phyloP scores from a whole-genome alignment of 768 basidiomycete genomes.

The Lactifluus volemus region DNA sequence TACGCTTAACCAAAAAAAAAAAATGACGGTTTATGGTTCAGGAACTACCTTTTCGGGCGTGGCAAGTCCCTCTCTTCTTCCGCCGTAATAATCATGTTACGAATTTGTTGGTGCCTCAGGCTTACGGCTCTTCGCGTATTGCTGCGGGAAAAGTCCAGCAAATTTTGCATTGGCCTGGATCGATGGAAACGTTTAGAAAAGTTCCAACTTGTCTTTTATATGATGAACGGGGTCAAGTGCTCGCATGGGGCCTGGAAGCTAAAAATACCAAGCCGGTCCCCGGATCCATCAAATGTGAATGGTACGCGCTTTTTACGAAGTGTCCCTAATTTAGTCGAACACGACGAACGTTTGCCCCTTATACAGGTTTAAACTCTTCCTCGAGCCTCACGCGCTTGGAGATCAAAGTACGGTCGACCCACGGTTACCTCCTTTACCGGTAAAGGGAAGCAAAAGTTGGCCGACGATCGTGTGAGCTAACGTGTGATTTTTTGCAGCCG shows the following conservation, averaged over 20 bases:
- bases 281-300: slow-evolving; percentile 52
- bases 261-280: slow-evolving; percentile 64
- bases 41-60: slow-evolving; percentile 87
- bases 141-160: slow-evolving; percentile 73
- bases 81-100: not conserved
- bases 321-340: not conserved
- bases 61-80: slow-evolving; percentile 37
- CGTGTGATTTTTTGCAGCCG: slow-evolving; percentile 34
- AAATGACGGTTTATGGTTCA: slow-evolving; percentile 25
- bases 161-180: slow-evolving; percentile 80
- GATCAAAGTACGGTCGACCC: slow-evolving; percentile 65
- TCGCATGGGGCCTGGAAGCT: slow-evolving; percentile 84
- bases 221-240: slow-evolving; percentile 58
- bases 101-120: slow-evolving; percentile 32
- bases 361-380: slow-evolving; percentile 75
- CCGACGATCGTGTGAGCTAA: slow-evolving; percentile 4
- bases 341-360: too few species aligned
- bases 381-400: slow-evolving; percentile 74
- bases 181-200: slow-evolving; percentile 80
- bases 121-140: slow-evolving; percentile 81
- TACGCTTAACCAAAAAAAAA: not conserved
- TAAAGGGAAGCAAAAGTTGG: slow-evolving; percentile 30
- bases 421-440: slow-evolving; percentile 71
- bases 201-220: slow-evolving; percentile 77
- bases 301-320: slow-evolving; percentile 28